Base-by-base conservation (phyloP, 345 rosid genomes). In the Boechera retrofracta region DNA sequence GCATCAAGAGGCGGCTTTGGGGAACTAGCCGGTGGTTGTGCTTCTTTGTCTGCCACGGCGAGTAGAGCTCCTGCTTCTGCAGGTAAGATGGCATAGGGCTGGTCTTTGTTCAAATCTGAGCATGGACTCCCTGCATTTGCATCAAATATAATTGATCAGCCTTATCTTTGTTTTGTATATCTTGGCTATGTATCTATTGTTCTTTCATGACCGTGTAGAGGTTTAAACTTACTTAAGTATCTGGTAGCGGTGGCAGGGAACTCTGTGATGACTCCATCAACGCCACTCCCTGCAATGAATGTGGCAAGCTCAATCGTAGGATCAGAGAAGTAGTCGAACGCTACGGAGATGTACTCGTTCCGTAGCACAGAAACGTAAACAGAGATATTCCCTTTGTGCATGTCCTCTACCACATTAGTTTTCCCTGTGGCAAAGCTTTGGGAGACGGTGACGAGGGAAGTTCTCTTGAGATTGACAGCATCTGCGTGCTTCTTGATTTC, bases 311-410 rank as follows among this genome's bases (percentile, higher is more conserved):
- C 94, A 33, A 82, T 8, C 0, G 64, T 75, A 13, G 98, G 95
- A 81, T 94, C 97, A 2, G 96, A 69, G n/a, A 82, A 81, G 88
- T 69, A 94, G 83, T 91, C 98, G 10, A 85, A 90, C 12, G 91
- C 73, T 24, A 89, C 78, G 4, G 91, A 6, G 24, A 84, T 10
- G 49, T 32, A 94, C 74, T 94, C 97, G 15, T 94, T 94, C 72
- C 81, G 90, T 9, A 91, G 67, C 26, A 79, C 83, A 0, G 84
- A 77, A 57, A 85, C 89, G 31, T 83, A 90, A 13, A 94, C 96
- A 13, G 97, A 83, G 72, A 94, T 45, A 69, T 89, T 90, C 13
- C 80, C 92, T 0, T 57, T 83, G 2, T 88, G 91, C 89, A 94
- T 64, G 77, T 87, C 87, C 7, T 79, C 60, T 6, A 89, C 55